These are phyloP conservation scores for Gonapodya sp. DNA, from an alignment of 192 early-diverging fungal species.

Conservation along the genomic window DNA sequence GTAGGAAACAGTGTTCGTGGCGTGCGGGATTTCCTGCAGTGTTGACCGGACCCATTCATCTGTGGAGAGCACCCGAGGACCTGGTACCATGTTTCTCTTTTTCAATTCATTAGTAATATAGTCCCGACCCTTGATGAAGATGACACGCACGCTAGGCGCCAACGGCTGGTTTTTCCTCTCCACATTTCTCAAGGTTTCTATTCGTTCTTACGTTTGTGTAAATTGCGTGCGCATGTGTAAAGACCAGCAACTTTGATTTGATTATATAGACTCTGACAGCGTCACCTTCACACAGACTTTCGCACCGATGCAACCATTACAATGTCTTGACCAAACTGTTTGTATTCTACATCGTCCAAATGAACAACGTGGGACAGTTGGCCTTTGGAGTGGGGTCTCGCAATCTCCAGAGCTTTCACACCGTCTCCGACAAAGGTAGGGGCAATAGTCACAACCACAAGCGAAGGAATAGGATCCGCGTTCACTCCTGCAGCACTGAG, in stretches of 20 bases:
- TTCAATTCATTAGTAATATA: too few relatives aligned
- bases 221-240: not conserved
- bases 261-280: too few relatives aligned
- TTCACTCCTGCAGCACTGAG: slow-evolving; percentile 19
- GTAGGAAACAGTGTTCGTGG: too few relatives aligned
- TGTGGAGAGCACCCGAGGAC: too few relatives aligned
- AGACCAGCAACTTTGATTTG: too few relatives aligned
- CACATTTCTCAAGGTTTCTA: not conserved
- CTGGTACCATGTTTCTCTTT: too few relatives aligned
- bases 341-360: slow-evolving; percentile 20
- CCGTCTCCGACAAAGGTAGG: slow-evolving; percentile 54
- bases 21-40: too few relatives aligned
- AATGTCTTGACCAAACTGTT: slow-evolving; percentile 43
- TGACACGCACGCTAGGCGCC: too few relatives aligned
- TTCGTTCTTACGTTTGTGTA: not conserved
- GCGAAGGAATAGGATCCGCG: slow-evolving; percentile 21
- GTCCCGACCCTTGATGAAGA: too few relatives aligned
- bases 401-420: slow-evolving; percentile 39
- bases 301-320: slow-evolving; percentile 29
- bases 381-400: slow-evolving; percentile 4
- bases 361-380: not conserved
- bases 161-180: not conserved
- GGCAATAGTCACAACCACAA: slow-evolving; percentile 59
- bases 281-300: too few relatives aligned
- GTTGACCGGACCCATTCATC: too few relatives aligned